Conservation (phyloP, 768 basidiomycete species). For the Leccinum longicurvipes region DNA sequence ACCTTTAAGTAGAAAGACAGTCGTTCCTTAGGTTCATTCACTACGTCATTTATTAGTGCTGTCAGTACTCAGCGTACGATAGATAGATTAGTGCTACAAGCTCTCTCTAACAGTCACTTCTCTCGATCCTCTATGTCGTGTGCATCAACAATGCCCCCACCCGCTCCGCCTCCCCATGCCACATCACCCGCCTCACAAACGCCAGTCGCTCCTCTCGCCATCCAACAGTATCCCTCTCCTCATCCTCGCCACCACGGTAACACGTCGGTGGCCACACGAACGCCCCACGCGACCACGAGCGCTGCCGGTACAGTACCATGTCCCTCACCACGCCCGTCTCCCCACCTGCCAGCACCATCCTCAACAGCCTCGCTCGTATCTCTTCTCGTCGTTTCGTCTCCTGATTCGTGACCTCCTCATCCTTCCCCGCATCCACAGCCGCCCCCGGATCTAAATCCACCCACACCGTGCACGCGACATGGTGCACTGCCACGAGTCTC, state of each 20-base stretch:
- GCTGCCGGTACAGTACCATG: constrained; percentile 58
- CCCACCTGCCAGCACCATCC: constrained; percentile 51
- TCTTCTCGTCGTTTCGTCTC: constrained; percentile 31
- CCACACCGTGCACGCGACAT: constrained; percentile 76
- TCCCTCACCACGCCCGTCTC: constrained; percentile 45
- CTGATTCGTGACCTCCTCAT: constrained; percentile 16
- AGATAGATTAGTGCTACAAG: not conserved
- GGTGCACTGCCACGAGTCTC: constrained; percentile 69
- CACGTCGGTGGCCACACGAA: constrained; percentile 50
- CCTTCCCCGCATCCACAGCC: not conserved
- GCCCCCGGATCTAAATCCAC: constrained; percentile 44
- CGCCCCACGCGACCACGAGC: constrained; percentile 24
- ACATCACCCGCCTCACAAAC: constrained; percentile 13
- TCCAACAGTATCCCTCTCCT: not conserved
- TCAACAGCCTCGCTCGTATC: constrained; percentile 44
- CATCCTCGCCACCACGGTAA: constrained; percentile 34
- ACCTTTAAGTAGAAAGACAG: no score
- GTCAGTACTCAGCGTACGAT: not conserved
- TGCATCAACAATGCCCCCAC: constrained; percentile 11
- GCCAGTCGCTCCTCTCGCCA: constrained; percentile 18
- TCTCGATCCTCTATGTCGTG: not conserved
- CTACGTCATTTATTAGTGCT: no score
- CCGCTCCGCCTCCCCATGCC: constrained; percentile 8
- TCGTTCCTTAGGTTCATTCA: no score
- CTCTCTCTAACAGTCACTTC: no score